Conservation (phyloP, 371 early-diverging fungal species). For the Lichtheimia ornata region DNA sequence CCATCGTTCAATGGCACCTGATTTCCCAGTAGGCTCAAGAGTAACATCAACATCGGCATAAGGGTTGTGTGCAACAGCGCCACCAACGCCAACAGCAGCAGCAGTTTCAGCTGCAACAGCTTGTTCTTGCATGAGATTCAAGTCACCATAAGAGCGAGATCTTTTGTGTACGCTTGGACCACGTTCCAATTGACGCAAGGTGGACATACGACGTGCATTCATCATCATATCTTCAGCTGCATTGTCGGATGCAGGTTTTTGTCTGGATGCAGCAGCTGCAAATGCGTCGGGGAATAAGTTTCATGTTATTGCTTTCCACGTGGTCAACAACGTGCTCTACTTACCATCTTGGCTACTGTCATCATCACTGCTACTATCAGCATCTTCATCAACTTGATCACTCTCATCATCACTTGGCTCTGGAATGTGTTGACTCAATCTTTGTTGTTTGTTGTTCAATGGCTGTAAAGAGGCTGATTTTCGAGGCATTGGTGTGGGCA, state of each 20-base stretch:
- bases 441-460: conserved; percentile 2
- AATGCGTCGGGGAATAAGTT: conserved; percentile 1
- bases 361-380: conserved; percentile 3
- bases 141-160: conserved; percentile 35
- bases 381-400: conserved; percentile 12
- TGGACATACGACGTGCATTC: conserved; percentile 30
- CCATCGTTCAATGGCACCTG: conserved; percentile 32
- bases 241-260: conserved; percentile 4
- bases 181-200: conserved; percentile 28
- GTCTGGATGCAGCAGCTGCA: conserved; percentile 1
- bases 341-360: conserved; percentile 4
- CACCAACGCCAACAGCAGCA: conserved; percentile 48
- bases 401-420: conserved; percentile 31
- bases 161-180: conserved; percentile 26
- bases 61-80: not conserved
- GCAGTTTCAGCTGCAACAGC: conserved; percentile 69
- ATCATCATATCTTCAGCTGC: not conserved
- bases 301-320: conserved; percentile 6
- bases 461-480: conserved; percentile 9
- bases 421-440: conserved; percentile 4
- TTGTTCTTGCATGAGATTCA: conserved; percentile 73
- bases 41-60: conserved; percentile 8
- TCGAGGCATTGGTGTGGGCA: conserved; percentile 1
- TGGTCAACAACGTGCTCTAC: not conserved
- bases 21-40: conserved; percentile 2